These are phyloP conservation scores for Cutaneotrichosporon sp. DNA, from an alignment of 1,284 basidiomycete genomes.

Conservation along the genomic window DNA sequence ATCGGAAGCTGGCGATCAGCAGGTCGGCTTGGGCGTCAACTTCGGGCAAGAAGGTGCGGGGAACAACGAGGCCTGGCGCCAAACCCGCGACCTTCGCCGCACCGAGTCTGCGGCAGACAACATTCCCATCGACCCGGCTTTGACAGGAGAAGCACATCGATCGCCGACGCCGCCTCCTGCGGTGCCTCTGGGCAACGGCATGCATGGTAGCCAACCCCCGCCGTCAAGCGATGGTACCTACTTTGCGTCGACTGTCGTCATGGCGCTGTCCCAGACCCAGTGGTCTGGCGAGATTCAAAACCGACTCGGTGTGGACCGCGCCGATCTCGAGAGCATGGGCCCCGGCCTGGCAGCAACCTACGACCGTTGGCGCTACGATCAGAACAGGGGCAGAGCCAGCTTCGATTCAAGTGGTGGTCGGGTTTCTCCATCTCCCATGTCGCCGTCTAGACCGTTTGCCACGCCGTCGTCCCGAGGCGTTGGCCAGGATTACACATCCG, in stretches of 20 bases:
- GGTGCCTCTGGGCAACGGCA: slow-evolving; percentile 16
- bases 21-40: slow-evolving; percentile 33
- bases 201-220: slow-evolving; percentile 15
- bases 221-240: slow-evolving; percentile 27
- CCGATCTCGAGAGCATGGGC: slow-evolving; percentile 38
- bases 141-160: slow-evolving; percentile 17
- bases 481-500: neutral
- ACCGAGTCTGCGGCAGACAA: slow-evolving; percentile 32
- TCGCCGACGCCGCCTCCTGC: slow-evolving; percentile 37
- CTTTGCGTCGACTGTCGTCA: slow-evolving; percentile 29
- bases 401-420: neutral
- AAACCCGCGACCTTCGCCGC: slow-evolving; percentile 22
- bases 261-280: slow-evolving; percentile 22
- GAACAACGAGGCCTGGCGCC: slow-evolving; percentile 5
- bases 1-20: slow-evolving; percentile 36
- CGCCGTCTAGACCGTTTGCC: slow-evolving; percentile 12
- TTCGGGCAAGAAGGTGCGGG: slow-evolving; percentile 13
- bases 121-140: slow-evolving; percentile 10
- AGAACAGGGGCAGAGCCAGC: slow-evolving; percentile 9
- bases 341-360: slow-evolving; percentile 34
- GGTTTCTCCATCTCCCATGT: slow-evolving; percentile 3
- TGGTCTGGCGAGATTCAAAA: slow-evolving; percentile 24
- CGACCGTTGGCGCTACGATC: slow-evolving; percentile 25
- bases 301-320: slow-evolving; percentile 31
- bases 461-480: slow-evolving; percentile 4